Percentiles rank a stretch among this genome's conserved stretches.
These are phyloP conservation scores for Microthlaspi erraticum DNA, from an alignment of 345 rosid genomes.

Conservation along the genomic window DNA sequence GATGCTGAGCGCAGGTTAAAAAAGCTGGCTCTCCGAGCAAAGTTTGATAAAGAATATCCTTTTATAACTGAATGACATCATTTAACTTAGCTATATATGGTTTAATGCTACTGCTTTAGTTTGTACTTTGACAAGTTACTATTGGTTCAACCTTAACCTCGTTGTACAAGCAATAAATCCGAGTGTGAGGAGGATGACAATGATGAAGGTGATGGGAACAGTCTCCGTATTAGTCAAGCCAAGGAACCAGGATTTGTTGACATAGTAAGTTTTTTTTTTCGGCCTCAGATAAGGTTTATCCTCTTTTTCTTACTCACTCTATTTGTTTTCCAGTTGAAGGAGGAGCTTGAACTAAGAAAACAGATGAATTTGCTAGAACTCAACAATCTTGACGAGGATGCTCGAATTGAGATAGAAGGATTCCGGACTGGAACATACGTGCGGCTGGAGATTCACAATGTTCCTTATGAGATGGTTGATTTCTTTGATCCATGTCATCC, in stretches of 20 bases:
- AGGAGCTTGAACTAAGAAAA: slow-evolving; percentile 75
- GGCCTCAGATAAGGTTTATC: slow-evolving; percentile 17
- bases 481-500: slow-evolving; percentile 93
- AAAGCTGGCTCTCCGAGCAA: slow-evolving; percentile 82
- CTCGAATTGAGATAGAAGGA: slow-evolving; percentile 86
- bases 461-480: slow-evolving; percentile 94
- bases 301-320: slow-evolving; percentile 38
- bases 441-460: slow-evolving; percentile 86
- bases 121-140: slow-evolving; percentile 25
- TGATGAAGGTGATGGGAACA: slow-evolving; percentile 53
- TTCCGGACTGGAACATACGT: slow-evolving; percentile 80
- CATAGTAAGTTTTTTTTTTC: slow-evolving; percentile 56
- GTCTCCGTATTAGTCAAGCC: slow-evolving; percentile 52
- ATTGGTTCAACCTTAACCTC: slow-evolving; percentile 59
- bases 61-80: slow-evolving; percentile 40
- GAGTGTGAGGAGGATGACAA: slow-evolving; percentile 65
- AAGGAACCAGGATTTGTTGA: slow-evolving; percentile 71
- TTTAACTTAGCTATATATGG: slow-evolving; percentile 22
- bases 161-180: slow-evolving; percentile 62
- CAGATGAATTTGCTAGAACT: slow-evolving; percentile 83
- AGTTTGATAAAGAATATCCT: slow-evolving; percentile 93
- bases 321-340: slow-evolving; percentile 70
- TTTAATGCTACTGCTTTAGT: slow-evolving; percentile 18
- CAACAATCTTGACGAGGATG: slow-evolving; percentile 75
- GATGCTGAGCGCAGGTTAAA: slow-evolving; percentile 65